Base-by-base conservation (phyloP, 2,329 filamentous ascomycete genomes). In the Xylaria sp. region DNA sequence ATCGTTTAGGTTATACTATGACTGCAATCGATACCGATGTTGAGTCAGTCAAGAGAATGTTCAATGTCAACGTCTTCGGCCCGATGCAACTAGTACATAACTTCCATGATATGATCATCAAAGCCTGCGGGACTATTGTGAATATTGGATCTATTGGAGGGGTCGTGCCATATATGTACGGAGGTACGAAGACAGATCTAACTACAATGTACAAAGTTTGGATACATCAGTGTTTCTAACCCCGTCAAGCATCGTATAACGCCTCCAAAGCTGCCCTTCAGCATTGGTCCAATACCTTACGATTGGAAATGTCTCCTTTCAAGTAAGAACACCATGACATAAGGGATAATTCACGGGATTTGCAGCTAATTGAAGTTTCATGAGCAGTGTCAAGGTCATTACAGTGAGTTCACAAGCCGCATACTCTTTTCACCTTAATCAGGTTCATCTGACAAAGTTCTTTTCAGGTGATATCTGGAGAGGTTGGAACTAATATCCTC, bases 141-240 rank as follows among this genome's bases (percentile, higher is more conserved):
- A 78, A 78, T 48, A 77, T 78, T 18, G 72, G 76, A 1, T 75
- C 72, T 8, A 61, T 78, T 10, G 76, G 75, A 0, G 75, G 75
- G 0, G 66, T 78, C 5, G 29, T 73, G 0, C 75, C 75, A 4
- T 76, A 68, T 32, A 1, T 76, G 1, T 76, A 73, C 58, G 75
- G 74, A 65, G 53, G 71, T 71, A 51, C 54, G 71, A 5, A 18
- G 32, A 6, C 10, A 35, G 8, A 6, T 10, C 6, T 35, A 35
- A 6, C 32, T 35, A 10, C 8, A 35, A 6, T 10, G 32, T 35
- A 35, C 32, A 10, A 0, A 35, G 10, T 35, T 35, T 10, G 32
- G 10, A 35, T 35, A 35, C 32, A 35, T 2, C 32, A 35, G 32
- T 6, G 32, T 29, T 51, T 29, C 21, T 50, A 9, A 50, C 21